Evolutionary conservation across 257 asterid genomes (phyloP).

Genomic region (Echites panduratus): DNA sequence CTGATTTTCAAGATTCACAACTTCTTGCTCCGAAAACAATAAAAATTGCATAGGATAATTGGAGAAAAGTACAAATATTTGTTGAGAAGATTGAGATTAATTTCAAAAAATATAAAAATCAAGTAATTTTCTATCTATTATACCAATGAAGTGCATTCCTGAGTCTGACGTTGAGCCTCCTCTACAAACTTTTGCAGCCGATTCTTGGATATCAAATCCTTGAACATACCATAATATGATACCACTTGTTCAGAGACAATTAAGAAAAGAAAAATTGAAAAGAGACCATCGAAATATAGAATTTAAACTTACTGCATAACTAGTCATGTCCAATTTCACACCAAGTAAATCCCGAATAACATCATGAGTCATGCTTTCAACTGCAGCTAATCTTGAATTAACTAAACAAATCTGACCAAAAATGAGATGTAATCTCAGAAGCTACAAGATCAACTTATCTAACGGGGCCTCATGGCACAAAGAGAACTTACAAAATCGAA

Average conservation of each 20-base stretch:
- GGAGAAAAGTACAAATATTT: no score
- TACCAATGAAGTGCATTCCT: slow-evolving; percentile 56
- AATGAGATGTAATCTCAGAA: not conserved
- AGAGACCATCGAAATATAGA: slow-evolving; percentile 5
- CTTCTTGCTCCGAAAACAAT: slow-evolving; percentile 54
- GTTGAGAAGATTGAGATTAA: not conserved
- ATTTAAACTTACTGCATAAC: slow-evolving; percentile 58
- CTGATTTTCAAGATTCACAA: slow-evolving; percentile 44
- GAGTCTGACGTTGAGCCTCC: slow-evolving; percentile 66
- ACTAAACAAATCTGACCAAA: slow-evolving; percentile 61
- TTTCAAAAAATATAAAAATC: slow-evolving; percentile 6
- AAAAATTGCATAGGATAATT: not conserved
- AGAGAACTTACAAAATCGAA: not conserved
- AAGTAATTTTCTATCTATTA: slow-evolving; percentile 5
- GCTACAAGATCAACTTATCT: not conserved
- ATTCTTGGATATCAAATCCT: slow-evolving; percentile 68
- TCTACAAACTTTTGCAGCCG: slow-evolving; percentile 68
- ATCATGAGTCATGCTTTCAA: slow-evolving; percentile 95
- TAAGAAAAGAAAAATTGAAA: slow-evolving; percentile 3
- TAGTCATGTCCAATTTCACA: slow-evolving; percentile 78
- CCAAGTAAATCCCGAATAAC: slow-evolving; percentile 92
- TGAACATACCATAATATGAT: not conserved
- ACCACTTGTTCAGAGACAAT: no score
- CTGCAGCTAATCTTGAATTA: slow-evolving; percentile 68
- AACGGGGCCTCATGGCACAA: not conserved